Conservation (phyloP, 768 basidiomycete species). For the Rhizopogon vulgaris region DNA sequence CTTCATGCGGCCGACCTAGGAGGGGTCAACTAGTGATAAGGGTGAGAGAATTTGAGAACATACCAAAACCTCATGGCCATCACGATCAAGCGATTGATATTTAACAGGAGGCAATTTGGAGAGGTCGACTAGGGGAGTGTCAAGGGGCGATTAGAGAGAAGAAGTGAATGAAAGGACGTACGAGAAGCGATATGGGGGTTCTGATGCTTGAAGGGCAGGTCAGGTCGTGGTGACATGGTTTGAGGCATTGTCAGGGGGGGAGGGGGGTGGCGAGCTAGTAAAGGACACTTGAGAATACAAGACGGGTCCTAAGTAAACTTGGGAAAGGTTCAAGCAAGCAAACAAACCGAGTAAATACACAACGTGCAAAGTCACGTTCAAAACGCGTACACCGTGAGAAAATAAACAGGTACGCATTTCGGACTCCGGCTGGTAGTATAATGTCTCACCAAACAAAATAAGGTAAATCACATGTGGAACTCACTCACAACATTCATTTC, state of each 20-base stretch:
- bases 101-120: conserved; percentile 67
- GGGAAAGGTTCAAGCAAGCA: background rate
- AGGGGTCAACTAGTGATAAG: conserved; percentile 9
- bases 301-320: background rate
- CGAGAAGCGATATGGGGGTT: conserved; percentile 45
- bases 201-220: conserved; percentile 43
- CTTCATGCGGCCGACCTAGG: conserved; percentile 81
- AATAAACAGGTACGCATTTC: conserved; percentile 22
- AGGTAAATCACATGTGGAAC: too few relatives aligned
- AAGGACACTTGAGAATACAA: background rate
- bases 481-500: too few relatives aligned
- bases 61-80: conserved; percentile 82
- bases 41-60: conserved; percentile 13
- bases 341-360: background rate
- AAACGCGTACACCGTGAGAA: conserved; percentile 28
- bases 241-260: background rate
- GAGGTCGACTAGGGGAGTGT: conserved; percentile 27
- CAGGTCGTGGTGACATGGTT: conserved; percentile 39
- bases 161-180: conserved; percentile 19
- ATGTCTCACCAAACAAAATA: too few relatives aligned
- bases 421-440: conserved; percentile 18
- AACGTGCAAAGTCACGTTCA: conserved; percentile 23
- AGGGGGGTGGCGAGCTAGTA: background rate
- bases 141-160: background rate
- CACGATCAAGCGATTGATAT: conserved; percentile 86